phyloP scores from a whole-genome alignment of 1,284 basidiomycete genomes.

The Wolfiporia cocos region DNA sequence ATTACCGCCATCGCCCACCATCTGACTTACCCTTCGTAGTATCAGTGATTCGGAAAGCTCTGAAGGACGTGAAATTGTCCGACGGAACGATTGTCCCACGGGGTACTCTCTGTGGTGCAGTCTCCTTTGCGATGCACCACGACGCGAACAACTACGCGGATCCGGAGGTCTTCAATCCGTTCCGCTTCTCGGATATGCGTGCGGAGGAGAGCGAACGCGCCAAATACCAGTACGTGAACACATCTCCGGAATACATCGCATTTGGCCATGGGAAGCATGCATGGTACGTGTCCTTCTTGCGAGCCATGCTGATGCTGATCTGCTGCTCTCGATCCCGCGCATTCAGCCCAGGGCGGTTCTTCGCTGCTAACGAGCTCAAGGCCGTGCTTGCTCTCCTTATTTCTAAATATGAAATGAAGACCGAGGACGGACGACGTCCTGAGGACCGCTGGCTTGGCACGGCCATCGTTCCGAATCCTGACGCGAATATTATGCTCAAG shows the following conservation, averaged over 20 bases:
- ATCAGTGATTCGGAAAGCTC: constrained; percentile 13
- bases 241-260: constrained; percentile 18
- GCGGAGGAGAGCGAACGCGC: constrained; percentile 14
- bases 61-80: constrained; percentile 34
- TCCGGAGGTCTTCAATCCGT: constrained; percentile 33
- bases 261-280: constrained; percentile 23
- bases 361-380: constrained; percentile 41
- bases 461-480: constrained; percentile 9
- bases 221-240: constrained; percentile 21
- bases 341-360: constrained; percentile 37
- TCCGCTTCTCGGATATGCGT: constrained; percentile 38
- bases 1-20: too few species aligned
- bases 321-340: neutral
- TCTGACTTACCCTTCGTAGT: constrained; percentile 7
- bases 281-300: constrained; percentile 13
- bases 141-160: constrained; percentile 34
- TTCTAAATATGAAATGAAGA: constrained; percentile 39
- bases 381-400: constrained; percentile 37
- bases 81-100: constrained; percentile 38
- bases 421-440: constrained; percentile 24
- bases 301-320: neutral
- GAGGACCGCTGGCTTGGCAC: constrained; percentile 10
- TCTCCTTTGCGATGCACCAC: constrained; percentile 32
- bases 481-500: constrained; percentile 15
- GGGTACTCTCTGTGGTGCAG: constrained; percentile 33